Conservation (phyloP, 345 rosid genomes). For the Nephelium lappaceum region DNA sequence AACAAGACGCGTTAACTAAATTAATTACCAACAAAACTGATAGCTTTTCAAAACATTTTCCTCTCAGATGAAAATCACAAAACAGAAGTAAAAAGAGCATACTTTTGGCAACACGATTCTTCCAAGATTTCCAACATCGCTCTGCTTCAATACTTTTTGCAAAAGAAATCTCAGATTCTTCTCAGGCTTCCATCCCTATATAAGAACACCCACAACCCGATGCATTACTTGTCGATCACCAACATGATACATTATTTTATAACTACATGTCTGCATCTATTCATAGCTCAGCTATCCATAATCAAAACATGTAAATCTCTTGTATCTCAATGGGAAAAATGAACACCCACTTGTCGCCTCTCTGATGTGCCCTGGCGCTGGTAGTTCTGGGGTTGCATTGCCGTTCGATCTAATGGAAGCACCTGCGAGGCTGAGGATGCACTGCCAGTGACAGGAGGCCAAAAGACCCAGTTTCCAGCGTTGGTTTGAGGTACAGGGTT, state of each 20-base stretch:
- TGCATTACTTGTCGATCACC: background rate
- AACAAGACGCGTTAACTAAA: background rate
- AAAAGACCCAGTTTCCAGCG: slow-evolving; percentile 65
- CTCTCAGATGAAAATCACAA: background rate
- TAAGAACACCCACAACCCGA: background rate
- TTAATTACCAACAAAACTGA: background rate
- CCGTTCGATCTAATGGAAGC: slow-evolving; percentile 42
- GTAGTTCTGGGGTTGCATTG: slow-evolving; percentile 44
- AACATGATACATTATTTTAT: background rate
- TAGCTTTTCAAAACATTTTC: background rate
- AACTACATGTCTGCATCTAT: background rate
- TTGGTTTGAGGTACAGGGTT: slow-evolving; percentile 26
- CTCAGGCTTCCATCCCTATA: slow-evolving; percentile 89
- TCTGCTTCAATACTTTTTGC: slow-evolving; percentile 97
- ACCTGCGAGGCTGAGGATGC: slow-evolving; percentile 25
- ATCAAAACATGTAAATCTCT: slow-evolving; percentile 2
- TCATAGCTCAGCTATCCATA: background rate
- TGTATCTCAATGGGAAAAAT: background rate
- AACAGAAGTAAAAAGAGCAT: background rate
- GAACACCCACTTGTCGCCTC: slow-evolving; percentile 61
- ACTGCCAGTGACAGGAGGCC: slow-evolving; percentile 42
- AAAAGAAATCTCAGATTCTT: slow-evolving; percentile 91
- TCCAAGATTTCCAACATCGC: slow-evolving; percentile 97
- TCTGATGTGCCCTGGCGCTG: slow-evolving; percentile 60
- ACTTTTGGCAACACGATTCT: slow-evolving; percentile 96